Evolutionary conservation across 2,329 filamentous ascomycete species (phyloP).

Genomic region (Sphaerulina populicola): DNA sequence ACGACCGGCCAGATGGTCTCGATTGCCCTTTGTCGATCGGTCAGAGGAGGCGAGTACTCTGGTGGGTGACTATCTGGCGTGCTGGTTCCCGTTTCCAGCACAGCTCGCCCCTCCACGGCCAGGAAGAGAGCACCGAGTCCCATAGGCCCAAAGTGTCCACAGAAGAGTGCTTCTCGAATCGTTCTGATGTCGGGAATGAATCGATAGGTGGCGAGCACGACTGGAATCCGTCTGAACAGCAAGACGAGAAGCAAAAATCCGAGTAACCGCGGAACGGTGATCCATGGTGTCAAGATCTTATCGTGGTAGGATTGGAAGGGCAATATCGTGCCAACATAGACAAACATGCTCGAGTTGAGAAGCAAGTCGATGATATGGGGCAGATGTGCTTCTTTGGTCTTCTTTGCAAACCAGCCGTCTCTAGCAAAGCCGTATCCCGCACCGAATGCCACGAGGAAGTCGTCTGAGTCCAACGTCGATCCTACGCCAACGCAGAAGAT

Average conservation of each 20-base stretch:
- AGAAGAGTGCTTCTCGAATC: conserved; percentile 47
- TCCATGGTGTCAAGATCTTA: conserved; percentile 34
- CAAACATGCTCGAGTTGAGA: conserved; percentile 49
- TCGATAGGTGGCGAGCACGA: conserved; percentile 43
- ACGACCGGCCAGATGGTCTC: conserved; percentile 48
- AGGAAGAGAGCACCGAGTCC: conserved; percentile 51
- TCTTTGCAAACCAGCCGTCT: conserved; percentile 46
- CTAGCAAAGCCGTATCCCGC: conserved; percentile 49
- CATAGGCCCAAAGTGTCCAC: conserved; percentile 52
- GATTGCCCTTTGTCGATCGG: conserved; percentile 35
- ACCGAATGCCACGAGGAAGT: conserved; percentile 51
- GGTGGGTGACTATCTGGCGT: conserved; percentile 41
- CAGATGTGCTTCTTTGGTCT: conserved; percentile 41
- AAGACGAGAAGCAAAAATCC: conserved; percentile 44
- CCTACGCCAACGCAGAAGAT: conserved; percentile 46
- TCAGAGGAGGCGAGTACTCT: conserved; percentile 28
- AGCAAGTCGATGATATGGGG: conserved; percentile 48
- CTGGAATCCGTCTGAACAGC: conserved; percentile 46
- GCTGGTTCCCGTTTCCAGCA: conserved; percentile 45
- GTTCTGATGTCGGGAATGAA: conserved; percentile 45
- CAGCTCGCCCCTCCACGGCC: conserved; percentile 47
- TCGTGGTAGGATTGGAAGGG: conserved; percentile 43
- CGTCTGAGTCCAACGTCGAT: conserved; percentile 46
- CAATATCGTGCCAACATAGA: conserved; percentile 50
- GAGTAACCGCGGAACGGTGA: conserved; percentile 39